A percentile compares a stretch with the other conserved stretches of the same genome.
Evolutionary conservation across 306 rosid genomes (phyloP).

Genomic region (Parietaria judaica): DNA sequence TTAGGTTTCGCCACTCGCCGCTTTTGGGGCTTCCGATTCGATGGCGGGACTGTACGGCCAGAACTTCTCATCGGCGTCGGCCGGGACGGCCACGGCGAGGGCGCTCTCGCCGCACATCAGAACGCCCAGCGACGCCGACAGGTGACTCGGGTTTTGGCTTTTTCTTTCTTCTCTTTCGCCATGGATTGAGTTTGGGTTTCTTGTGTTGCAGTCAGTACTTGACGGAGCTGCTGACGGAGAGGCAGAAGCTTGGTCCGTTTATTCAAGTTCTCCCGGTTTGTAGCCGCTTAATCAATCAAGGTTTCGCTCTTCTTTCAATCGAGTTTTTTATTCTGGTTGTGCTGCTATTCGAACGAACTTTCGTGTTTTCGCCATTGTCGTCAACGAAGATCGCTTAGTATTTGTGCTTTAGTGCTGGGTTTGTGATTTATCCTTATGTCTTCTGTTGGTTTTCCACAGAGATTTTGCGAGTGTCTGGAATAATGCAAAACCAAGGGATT

Average conservation of each 20-base stretch:
- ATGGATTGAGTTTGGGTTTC: constrained; percentile 7
- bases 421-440: neutral
- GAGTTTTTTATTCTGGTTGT: neutral
- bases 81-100: constrained; percentile 42
- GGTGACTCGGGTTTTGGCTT: constrained; percentile 5
- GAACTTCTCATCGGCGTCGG: constrained; percentile 48
- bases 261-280: constrained; percentile 85
- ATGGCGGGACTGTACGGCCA: constrained; percentile 84
- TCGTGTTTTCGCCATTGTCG: neutral
- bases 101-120: constrained; percentile 92
- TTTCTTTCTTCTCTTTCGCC: neutral
- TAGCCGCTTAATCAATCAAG: constrained; percentile 87
- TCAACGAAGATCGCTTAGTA: neutral
- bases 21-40: neutral
- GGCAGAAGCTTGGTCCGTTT: constrained; percentile 93
- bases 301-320: constrained; percentile 23
- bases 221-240: constrained; percentile 81
- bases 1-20: too few relatives aligned
- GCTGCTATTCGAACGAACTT: constrained; percentile 35
- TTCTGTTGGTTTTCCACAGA: constrained; percentile 46
- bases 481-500: constrained; percentile 91
- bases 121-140: constrained; percentile 57
- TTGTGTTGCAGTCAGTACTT: constrained; percentile 64
- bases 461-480: constrained; percentile 84
- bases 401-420: too few relatives aligned